Percentiles rank a stretch among this genome's conserved stretches.
These are phyloP conservation scores for Coniosporium tulheliwenetii DNA, from an alignment of 2,329 filamentous ascomycete species.

Conservation along the genomic window DNA sequence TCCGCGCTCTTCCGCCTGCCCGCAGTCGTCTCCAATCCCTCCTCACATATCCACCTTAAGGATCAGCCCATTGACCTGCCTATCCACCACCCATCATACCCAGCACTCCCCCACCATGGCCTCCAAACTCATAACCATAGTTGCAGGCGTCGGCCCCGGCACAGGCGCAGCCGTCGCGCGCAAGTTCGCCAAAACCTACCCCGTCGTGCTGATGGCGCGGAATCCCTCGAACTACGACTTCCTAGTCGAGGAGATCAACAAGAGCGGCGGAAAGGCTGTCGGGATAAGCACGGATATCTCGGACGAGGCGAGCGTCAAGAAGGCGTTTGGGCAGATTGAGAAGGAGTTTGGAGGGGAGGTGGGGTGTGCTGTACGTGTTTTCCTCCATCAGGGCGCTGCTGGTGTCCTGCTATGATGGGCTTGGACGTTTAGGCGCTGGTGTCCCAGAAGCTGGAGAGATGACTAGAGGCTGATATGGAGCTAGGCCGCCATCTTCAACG, in stretches of 20 bases:
- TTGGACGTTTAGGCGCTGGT: too few relatives aligned
- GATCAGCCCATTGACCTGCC: too few relatives aligned
- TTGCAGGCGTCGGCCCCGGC: conserved; percentile 59
- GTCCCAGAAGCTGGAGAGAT: too few relatives aligned
- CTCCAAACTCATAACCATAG: conserved; percentile 46
- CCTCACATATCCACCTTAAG: too few relatives aligned
- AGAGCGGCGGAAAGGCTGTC: conserved; percentile 50
- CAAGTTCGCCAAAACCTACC: conserved; percentile 47
- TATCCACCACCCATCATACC: neutral
- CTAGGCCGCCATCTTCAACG: conserved; percentile 55
- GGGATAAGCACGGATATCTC: conserved; percentile 54
- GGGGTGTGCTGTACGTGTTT: conserved; percentile 13
- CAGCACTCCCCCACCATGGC: conserved; percentile 12
- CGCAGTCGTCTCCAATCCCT: too few relatives aligned
- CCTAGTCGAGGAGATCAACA: conserved; percentile 55
- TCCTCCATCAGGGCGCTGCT: neutral
- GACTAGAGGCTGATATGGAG: too few relatives aligned
- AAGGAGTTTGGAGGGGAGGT: conserved; percentile 38
- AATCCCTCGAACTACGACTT: conserved; percentile 47
- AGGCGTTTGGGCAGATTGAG: conserved; percentile 47
- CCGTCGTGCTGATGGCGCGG: conserved; percentile 61
- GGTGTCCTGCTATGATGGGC: neutral
- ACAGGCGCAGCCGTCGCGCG: conserved; percentile 48
- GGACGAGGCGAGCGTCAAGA: conserved; percentile 35
- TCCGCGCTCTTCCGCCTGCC: too few relatives aligned